Evolutionary conservation across 163 green algal species (phyloP).

Genomic region (Scenedesmus sp.): DNA sequence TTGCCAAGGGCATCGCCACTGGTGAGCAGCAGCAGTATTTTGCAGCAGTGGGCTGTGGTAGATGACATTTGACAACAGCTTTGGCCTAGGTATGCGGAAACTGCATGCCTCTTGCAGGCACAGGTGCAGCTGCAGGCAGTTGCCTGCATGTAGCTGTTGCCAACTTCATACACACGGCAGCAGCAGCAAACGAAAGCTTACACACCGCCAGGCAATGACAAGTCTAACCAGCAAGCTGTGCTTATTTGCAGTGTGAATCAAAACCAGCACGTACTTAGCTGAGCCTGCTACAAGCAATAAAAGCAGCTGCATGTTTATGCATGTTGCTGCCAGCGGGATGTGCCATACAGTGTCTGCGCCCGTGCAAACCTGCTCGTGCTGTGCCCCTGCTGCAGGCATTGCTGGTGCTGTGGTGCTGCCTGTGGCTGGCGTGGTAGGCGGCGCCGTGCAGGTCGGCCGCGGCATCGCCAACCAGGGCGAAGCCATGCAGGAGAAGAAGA

Average conservation of each 20-base stretch:
- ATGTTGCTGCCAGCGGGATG: neutral
- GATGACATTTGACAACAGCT: neutral
- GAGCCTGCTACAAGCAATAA: too few species aligned
- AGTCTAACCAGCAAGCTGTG: neutral
- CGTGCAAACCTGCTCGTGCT: neutral
- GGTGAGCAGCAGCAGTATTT: conserved; percentile 56
- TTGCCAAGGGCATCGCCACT: conserved; percentile 84
- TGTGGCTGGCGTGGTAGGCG: conserved; percentile 83
- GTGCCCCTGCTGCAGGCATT: conserved; percentile 61
- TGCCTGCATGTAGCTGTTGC: neutral
- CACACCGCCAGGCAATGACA: too few species aligned
- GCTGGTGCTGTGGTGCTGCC: conserved; percentile 87
- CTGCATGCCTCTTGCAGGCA: neutral
- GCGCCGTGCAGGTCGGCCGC: conserved; percentile 80
- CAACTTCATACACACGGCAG: too few species aligned
- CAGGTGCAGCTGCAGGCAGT: neutral
- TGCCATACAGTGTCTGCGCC: neutral
- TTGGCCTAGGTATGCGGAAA: neutral
- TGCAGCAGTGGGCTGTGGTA: neutral
- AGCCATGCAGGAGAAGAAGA: conserved; percentile 65
- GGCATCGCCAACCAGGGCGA: conserved; percentile 89
- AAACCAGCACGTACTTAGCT: too few species aligned
- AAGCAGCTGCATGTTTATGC: too few species aligned
- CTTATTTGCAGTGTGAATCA: neutral
- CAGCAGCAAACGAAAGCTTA: neutral